These are phyloP conservation scores for Kluyveromyces wickerhamii DNA, from an alignment of 805 yeast genomes.

Conservation along the genomic window DNA sequence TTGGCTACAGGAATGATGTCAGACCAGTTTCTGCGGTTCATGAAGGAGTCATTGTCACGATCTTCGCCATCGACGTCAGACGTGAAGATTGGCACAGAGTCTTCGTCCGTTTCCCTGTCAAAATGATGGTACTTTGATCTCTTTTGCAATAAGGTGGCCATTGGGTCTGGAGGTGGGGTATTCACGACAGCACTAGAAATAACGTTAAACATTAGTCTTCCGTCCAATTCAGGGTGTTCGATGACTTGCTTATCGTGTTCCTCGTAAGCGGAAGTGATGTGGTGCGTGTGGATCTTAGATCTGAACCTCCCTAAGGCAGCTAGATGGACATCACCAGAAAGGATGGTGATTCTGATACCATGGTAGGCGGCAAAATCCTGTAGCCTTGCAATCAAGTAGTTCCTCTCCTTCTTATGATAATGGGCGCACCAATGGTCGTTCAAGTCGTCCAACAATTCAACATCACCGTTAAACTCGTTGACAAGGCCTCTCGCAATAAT, in stretches of 20 bases:
- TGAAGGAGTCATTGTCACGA: constrained; percentile 36
- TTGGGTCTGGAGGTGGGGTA: constrained; percentile 85
- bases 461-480: constrained; percentile 86
- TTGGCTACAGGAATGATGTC: constrained; percentile 52
- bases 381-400: constrained; percentile 51
- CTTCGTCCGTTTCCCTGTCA: constrained; percentile 62
- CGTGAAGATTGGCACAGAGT: constrained; percentile 64
- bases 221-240: constrained; percentile 56
- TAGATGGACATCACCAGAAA: constrained; percentile 91
- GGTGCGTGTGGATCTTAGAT: constrained; percentile 42
- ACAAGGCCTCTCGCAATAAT: constrained; percentile 63
- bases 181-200: constrained; percentile 87
- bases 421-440: constrained; percentile 96
- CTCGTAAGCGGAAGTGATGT: constrained; percentile 30
- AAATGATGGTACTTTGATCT: constrained; percentile 65
- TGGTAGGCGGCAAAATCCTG: constrained; percentile 56
- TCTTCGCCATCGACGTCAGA: constrained; percentile 49
- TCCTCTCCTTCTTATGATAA: constrained; percentile 81
- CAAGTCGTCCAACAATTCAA: constrained; percentile 86
- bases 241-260: constrained; percentile 35
- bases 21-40: constrained; percentile 66
- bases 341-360: constrained; percentile 70
- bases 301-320: constrained; percentile 76
- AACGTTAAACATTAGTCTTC: constrained; percentile 70
- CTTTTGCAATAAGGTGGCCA: constrained; percentile 65